These are phyloP conservation scores for Pseudogymnoascus pannorum DNA, from an alignment of 2,329 filamentous ascomycete species.

Conservation along the genomic window DNA sequence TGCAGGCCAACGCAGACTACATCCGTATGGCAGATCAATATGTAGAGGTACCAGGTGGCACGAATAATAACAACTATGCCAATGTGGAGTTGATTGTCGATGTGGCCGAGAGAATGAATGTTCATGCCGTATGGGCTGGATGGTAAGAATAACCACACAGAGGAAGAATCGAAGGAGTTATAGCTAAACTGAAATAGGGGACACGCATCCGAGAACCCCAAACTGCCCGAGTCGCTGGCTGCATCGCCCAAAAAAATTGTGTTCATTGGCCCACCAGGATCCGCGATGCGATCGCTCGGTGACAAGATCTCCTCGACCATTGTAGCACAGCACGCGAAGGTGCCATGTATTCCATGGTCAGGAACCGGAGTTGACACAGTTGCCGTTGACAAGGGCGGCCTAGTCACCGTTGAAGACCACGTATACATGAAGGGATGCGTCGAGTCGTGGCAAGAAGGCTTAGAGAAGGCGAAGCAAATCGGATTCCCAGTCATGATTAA, in stretches of 20 bases:
- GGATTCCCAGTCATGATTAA: constrained; percentile 99
- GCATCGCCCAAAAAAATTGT: constrained; percentile 98
- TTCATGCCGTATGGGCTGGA: constrained; percentile 98
- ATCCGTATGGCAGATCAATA: constrained; percentile 99
- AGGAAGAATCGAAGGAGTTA: not conserved
- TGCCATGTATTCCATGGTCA: constrained; percentile 99
- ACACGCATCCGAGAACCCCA: constrained; percentile 97
- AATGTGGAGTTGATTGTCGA: constrained; percentile 99
- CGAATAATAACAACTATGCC: constrained; percentile 99
- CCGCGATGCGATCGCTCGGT: constrained; percentile 96
- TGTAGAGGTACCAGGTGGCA: constrained; percentile 95
- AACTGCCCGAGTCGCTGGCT: constrained; percentile 89
- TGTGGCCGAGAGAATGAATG: constrained; percentile 95
- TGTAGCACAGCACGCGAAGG: constrained; percentile 90
- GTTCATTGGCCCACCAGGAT: constrained; percentile 96
- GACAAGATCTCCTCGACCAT: constrained; percentile 99
- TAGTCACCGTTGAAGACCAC: constrained; percentile 84
- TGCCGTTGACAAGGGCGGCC: constrained; percentile 67
- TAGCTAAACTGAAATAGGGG: constrained; percentile 50
- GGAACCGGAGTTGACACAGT: constrained; percentile 85
- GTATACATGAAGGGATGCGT: constrained; percentile 90
- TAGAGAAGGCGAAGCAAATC: constrained; percentile 78
- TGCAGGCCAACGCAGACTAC: constrained; percentile 96
- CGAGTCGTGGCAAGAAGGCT: constrained; percentile 79
- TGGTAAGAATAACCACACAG: constrained; percentile 54